Conservation (phyloP, 129 eudicot species). For the Artemisia argyi region DNA sequence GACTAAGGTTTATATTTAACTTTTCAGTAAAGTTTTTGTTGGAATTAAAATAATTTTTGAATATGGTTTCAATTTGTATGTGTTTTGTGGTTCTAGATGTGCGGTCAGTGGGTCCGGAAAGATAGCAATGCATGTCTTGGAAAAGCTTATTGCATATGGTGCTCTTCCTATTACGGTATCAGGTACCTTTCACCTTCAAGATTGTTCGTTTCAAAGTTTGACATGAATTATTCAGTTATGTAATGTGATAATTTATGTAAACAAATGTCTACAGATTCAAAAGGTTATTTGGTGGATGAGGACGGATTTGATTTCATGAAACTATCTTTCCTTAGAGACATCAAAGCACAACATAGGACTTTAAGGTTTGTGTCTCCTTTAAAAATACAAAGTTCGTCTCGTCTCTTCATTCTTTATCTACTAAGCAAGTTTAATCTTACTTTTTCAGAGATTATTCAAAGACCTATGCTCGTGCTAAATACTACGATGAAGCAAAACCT, state of each 20-base stretch:
- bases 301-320: constrained; percentile 95
- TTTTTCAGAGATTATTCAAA: constrained; percentile 91
- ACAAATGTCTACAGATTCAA: constrained; percentile 62
- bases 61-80: not conserved
- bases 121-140: constrained; percentile 95
- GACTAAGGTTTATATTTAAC: constrained; percentile 63
- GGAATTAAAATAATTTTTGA: not conserved
- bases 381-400: not conserved
- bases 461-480: constrained; percentile 92
- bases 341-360: constrained; percentile 90
- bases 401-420: constrained; percentile 8
- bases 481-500: constrained; percentile 92
- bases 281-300: constrained; percentile 97
- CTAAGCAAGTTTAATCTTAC: not conserved
- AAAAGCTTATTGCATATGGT: constrained; percentile 89
- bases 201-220: not conserved
- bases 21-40: not conserved
- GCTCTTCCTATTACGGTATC: constrained; percentile 97
- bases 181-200: constrained; percentile 42
- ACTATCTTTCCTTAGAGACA: constrained; percentile 79
- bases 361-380: constrained; percentile 63
- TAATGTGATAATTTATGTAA: not conserved
- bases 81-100: constrained; percentile 54
- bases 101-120: constrained; percentile 98
- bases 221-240: not conserved